Conservation (phyloP, 108 stramenopile species). For the Parietichytrium sp. region DNA sequence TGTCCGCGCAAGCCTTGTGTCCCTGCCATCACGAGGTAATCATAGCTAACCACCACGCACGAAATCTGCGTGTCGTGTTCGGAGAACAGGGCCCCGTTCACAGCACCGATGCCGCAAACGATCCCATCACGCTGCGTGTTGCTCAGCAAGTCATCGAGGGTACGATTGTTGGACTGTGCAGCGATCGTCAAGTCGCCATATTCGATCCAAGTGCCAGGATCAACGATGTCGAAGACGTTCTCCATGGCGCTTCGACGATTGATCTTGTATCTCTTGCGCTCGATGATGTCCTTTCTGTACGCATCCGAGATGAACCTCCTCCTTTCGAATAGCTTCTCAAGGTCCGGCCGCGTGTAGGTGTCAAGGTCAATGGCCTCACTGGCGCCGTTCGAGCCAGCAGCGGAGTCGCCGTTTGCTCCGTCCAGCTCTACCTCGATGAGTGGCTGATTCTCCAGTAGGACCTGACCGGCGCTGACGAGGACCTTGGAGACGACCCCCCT, state of each 20-base stretch:
- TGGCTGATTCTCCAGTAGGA: slow-evolving; percentile 63
- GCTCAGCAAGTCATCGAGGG: neutral
- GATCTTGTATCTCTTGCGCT: neutral
- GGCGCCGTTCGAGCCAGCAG: neutral
- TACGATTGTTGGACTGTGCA: neutral
- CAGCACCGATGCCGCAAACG: slow-evolving; percentile 3
- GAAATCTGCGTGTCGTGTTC: neutral
- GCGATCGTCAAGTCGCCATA: neutral
- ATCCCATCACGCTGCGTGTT: slow-evolving; percentile 15
- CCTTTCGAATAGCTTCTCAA: neutral
- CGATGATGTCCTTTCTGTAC: neutral
- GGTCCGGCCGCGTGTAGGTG: slow-evolving; percentile 24
- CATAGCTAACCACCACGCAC: slow-evolving; percentile 15
- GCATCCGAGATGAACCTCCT: neutral
- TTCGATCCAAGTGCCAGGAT: slow-evolving; percentile 1
- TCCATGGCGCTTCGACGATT: neutral
- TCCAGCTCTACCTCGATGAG: slow-evolving; percentile 57
- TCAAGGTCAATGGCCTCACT: neutral
- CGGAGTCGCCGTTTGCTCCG: neutral
- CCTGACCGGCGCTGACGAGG: slow-evolving; percentile 54
- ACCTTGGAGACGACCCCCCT: slow-evolving; percentile 60
- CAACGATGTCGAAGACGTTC: slow-evolving; percentile 14
- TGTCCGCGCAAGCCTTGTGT: slow-evolving; percentile 42
- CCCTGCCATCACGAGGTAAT: slow-evolving; percentile 40
- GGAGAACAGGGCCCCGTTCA: neutral